phyloP scores from a whole-genome alignment of 192 early-diverging fungal genomes.

The Gamsiella multidivaricata region DNA sequence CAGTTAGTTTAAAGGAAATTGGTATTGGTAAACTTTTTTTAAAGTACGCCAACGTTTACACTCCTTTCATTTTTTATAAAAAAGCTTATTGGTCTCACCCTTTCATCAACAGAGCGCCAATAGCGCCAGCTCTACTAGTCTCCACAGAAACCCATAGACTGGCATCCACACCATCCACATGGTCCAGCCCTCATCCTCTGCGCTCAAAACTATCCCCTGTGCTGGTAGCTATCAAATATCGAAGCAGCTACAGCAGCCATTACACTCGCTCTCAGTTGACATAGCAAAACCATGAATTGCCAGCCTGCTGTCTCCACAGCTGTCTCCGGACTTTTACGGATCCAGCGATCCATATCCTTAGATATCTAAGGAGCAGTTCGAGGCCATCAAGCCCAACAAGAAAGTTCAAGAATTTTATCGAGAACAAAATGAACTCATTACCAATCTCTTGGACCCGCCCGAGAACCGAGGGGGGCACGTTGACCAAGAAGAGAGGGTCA shows the following conservation, averaged over 20 bases:
- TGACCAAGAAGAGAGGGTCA: constrained; percentile 48
- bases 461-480: constrained; percentile 50
- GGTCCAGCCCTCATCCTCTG: constrained; percentile 12
- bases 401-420: constrained; percentile 79
- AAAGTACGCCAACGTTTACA: too few relatives aligned
- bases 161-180: background rate
- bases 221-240: background rate
- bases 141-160: background rate
- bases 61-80: too few relatives aligned
- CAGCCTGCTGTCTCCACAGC: constrained; percentile 26
- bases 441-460: constrained; percentile 72
- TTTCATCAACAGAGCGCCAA: background rate
- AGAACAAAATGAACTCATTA: constrained; percentile 85
- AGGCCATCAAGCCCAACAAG: constrained; percentile 52
- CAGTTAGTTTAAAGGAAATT: too few relatives aligned
- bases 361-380: constrained; percentile 64
- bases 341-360: constrained; percentile 57
- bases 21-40: too few relatives aligned
- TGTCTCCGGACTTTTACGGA: constrained; percentile 32
- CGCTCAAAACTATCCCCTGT: background rate
- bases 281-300: background rate
- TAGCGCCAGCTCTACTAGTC: background rate
- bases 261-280: constrained; percentile 18
- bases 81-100: too few relatives aligned
- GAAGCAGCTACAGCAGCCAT: background rate